Percentiles rank a stretch among this genome's conserved stretches.
phyloP scores from a whole-genome alignment of 352 stramenopile genomes.

The Elongisporangium prolatum region DNA sequence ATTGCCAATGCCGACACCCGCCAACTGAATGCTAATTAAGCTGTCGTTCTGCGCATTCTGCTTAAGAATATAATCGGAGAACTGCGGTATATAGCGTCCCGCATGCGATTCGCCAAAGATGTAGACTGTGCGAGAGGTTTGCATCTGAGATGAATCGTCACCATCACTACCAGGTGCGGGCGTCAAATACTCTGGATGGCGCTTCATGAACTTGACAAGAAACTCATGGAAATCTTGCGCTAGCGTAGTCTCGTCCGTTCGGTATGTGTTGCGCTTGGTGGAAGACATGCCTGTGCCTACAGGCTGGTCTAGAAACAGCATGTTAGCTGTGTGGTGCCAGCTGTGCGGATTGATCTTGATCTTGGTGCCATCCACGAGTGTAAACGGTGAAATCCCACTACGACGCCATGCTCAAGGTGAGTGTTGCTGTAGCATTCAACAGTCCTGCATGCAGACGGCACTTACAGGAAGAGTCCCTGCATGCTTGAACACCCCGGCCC shows the following conservation, averaged over 20 bases:
- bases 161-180: constrained; percentile 21
- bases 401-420: neutral
- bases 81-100: constrained; percentile 96
- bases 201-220: constrained; percentile 89
- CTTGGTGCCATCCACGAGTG: constrained; percentile 39
- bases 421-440: neutral
- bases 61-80: constrained; percentile 91
- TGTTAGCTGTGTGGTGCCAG: constrained; percentile 68
- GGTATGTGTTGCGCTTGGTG: constrained; percentile 48
- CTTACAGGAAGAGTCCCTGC: constrained; percentile 69
- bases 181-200: constrained; percentile 74
- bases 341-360: constrained; percentile 66
- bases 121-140: constrained; percentile 80
- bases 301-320: constrained; percentile 85
- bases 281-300: constrained; percentile 78
- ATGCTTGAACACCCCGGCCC: constrained; percentile 81
- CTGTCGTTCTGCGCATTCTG: constrained; percentile 54
- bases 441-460: neutral
- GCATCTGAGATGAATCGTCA: constrained; percentile 2
- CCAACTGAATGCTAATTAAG: constrained; percentile 52
- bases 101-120: constrained; percentile 97
- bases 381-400: constrained; percentile 66
- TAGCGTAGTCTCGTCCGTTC: constrained; percentile 36
- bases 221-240: constrained; percentile 92
- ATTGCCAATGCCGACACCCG: constrained; percentile 95